phyloP scores from a whole-genome alignment of 371 early-diverging fungal genomes.

The Actinomortierella ambigua region DNA sequence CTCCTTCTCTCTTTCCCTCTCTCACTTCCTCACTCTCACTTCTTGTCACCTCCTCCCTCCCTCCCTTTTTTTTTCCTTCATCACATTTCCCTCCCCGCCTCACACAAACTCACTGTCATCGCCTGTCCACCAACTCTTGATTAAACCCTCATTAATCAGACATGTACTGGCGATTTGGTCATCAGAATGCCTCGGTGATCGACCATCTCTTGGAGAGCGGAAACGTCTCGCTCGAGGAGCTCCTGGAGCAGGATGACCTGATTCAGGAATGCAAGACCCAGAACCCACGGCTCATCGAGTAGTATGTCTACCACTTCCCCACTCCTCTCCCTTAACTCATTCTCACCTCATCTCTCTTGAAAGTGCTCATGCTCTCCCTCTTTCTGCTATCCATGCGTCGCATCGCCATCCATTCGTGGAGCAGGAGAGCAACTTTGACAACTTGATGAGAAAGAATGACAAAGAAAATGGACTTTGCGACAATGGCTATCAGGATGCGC shows the following conservation, averaged over 20 bases:
- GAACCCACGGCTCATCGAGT: constrained; percentile 81
- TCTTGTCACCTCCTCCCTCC: neutral
- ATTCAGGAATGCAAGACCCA: constrained; percentile 87
- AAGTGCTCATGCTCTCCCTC: neutral
- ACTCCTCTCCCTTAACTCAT: neutral
- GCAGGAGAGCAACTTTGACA: too few relatives aligned
- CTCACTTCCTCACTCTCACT: constrained; percentile 4
- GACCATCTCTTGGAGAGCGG: constrained; percentile 81
- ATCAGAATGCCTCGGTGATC: constrained; percentile 73
- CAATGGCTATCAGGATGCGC: too few relatives aligned
- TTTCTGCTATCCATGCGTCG: too few relatives aligned
- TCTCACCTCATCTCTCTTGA: neutral
- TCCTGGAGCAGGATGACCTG: constrained; percentile 83
- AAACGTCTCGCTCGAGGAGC: constrained; percentile 74
- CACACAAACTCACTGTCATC: neutral
- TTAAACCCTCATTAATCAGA: constrained; percentile 8
- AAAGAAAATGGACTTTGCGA: too few relatives aligned
- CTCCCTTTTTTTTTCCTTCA: neutral
- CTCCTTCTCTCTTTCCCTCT: neutral
- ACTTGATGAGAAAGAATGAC: too few relatives aligned
- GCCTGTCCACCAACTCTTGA: neutral
- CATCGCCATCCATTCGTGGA: too few relatives aligned
- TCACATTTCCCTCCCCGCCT: neutral
- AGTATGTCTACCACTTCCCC: constrained; percentile 56
- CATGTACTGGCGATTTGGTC: constrained; percentile 87